phyloP scores from a whole-genome alignment of 208 protist species.

The Jaenimonas drosophilae region DNA sequence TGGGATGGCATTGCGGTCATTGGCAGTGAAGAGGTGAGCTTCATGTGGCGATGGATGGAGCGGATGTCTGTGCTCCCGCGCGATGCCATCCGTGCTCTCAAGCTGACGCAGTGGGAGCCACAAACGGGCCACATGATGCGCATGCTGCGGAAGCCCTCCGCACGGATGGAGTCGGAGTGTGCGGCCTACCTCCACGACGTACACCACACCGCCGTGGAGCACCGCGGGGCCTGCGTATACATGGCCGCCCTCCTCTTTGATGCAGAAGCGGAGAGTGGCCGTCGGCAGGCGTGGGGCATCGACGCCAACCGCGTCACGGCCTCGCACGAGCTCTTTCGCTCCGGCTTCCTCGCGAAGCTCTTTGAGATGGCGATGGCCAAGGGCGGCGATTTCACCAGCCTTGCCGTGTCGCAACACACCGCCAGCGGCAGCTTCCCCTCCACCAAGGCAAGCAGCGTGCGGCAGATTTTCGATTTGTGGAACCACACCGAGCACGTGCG shows the following conservation, averaged over 20 bases:
- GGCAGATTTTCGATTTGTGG: conserved; percentile 36
- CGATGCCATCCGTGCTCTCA: conserved; percentile 13
- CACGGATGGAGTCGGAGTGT: conserved; percentile 21
- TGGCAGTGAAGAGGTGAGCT: conserved; percentile 32
- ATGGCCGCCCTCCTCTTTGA: no score
- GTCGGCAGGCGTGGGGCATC: conserved; percentile 31
- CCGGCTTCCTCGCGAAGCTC: conserved; percentile 21
- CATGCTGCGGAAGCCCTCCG: conserved; percentile 17
- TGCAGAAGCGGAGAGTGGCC: conserved; percentile 2
- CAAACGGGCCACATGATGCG: conserved; percentile 13
- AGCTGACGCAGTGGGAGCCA: conserved; percentile 6
- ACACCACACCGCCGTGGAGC: not conserved
- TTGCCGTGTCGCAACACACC: conserved; percentile 30
- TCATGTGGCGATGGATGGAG: conserved; percentile 52
- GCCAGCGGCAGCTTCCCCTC: conserved; percentile 20
- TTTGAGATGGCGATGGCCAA: conserved; percentile 40
- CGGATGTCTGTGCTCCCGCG: conserved; percentile 24
- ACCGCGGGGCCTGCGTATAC: no score
- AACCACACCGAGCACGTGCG: conserved; percentile 14
- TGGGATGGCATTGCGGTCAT: conserved; percentile 25
- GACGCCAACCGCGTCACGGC: conserved; percentile 36
- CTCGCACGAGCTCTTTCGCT: conserved; percentile 30
- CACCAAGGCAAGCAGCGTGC: conserved; percentile 40
- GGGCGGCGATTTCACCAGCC: conserved; percentile 29
- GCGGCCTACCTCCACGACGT: not conserved